Evolutionary conservation across 2,329 filamentous ascomycete species (phyloP).

Genomic region (Paecilomyces dactylethromorphus): DNA sequence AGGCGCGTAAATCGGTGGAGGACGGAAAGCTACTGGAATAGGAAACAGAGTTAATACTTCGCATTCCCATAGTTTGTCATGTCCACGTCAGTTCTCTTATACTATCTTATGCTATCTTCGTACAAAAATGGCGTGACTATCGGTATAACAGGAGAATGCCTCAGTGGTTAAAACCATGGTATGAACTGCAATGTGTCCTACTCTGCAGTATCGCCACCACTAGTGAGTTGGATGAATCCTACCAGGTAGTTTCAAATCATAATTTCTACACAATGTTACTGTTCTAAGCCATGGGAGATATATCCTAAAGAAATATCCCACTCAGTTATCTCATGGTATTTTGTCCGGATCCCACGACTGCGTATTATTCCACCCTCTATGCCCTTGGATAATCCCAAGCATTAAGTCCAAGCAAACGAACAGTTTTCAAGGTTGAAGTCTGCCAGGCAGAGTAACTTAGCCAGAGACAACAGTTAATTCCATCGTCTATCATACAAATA

Average conservation of each 20-base stretch:
- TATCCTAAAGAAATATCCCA: not conserved
- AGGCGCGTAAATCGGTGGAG: constrained; percentile 4
- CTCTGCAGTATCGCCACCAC: not conserved
- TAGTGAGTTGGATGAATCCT: not conserved
- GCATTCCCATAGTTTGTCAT: not conserved
- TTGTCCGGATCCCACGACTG: not conserved
- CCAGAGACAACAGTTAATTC: constrained; percentile 38
- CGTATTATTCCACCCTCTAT: not conserved
- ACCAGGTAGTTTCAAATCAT: not conserved
- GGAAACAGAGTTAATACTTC: not conserved
- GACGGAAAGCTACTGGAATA: not conserved
- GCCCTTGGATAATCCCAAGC: not conserved
- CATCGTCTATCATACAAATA: constrained; percentile 44
- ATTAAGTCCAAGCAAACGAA: not conserved
- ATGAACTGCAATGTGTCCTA: too few relatives aligned
- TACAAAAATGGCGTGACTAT: too few relatives aligned
- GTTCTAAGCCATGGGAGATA: not conserved
- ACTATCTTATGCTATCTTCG: not conserved
- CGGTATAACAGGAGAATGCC: too few relatives aligned
- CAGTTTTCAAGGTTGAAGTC: not conserved
- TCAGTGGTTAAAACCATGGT: too few relatives aligned
- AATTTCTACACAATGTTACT: not conserved
- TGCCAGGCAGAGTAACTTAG: constrained; percentile 14
- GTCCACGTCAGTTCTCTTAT: not conserved
- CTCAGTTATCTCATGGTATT: not conserved